Evolutionary conservation across 1,284 basidiomycete genomes (phyloP).

Genomic region (Ustilago tritici): DNA sequence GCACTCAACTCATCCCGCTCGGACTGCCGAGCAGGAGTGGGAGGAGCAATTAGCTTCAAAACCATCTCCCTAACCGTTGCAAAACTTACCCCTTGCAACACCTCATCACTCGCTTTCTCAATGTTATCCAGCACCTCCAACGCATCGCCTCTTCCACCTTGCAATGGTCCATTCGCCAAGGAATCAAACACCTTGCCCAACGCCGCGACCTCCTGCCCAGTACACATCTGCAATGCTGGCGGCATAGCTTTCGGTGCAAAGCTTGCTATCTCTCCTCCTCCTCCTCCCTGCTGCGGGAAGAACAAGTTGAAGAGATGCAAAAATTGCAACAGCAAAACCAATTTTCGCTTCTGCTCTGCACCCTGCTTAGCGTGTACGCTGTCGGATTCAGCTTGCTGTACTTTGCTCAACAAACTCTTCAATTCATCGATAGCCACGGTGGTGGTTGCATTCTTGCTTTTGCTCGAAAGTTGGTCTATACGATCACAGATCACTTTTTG

Average conservation of each 20-base stretch:
- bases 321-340: slow-evolving; percentile 53
- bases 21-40: slow-evolving; percentile 13
- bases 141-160: slow-evolving; percentile 47
- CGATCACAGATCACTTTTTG: slow-evolving; percentile 34
- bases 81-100: slow-evolving; percentile 42
- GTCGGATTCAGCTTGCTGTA: slow-evolving; percentile 24
- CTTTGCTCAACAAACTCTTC: slow-evolving; percentile 29
- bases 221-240: slow-evolving; percentile 40
- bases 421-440: slow-evolving; percentile 36
- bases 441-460: slow-evolving; percentile 35
- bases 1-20: slow-evolving; percentile 20
- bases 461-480: slow-evolving; percentile 20
- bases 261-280: slow-evolving; percentile 2
- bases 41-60: slow-evolving; percentile 45
- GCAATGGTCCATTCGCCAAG: slow-evolving; percentile 48
- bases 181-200: slow-evolving; percentile 45
- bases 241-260: slow-evolving; percentile 42
- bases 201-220: slow-evolving; percentile 45
- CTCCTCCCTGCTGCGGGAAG: slow-evolving; percentile 29
- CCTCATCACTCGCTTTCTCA: slow-evolving; percentile 30
- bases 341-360: slow-evolving; percentile 19
- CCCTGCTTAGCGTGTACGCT: not conserved
- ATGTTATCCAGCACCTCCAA: slow-evolving; percentile 41
- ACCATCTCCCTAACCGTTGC: slow-evolving; percentile 43
- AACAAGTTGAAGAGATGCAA: slow-evolving; percentile 54